Evolutionary conservation across 371 early-diverging fungal genomes (phyloP).

Genomic region (Dichotomocladium elegans): DNA sequence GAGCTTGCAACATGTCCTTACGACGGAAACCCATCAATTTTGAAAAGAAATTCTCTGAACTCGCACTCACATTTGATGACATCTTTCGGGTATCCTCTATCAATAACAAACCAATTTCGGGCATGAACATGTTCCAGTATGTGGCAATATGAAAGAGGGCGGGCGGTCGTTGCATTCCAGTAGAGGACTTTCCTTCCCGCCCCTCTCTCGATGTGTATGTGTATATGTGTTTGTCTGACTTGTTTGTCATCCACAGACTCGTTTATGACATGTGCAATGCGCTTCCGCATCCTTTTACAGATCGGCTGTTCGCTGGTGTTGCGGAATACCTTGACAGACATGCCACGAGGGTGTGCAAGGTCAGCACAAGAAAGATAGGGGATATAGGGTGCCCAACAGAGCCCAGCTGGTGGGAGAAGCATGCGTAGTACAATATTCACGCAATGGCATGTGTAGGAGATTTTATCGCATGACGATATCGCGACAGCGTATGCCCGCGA

Average conservation of each 20-base stretch:
- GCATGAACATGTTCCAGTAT: slow-evolving; percentile 76
- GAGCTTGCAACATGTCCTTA: slow-evolving; percentile 47
- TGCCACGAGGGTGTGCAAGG: slow-evolving; percentile 52
- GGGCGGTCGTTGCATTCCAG: too few species aligned
- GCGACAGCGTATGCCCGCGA: slow-evolving; percentile 69
- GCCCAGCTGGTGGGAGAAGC: too few species aligned
- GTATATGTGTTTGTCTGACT: too few species aligned
- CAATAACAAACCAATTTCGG: slow-evolving; percentile 38
- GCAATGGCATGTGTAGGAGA: slow-evolving; percentile 45
- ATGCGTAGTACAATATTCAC: too few species aligned
- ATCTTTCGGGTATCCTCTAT: slow-evolving; percentile 54
- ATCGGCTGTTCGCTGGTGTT: slow-evolving; percentile 65
- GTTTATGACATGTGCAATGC: slow-evolving; percentile 71
- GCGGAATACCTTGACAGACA: slow-evolving; percentile 65
- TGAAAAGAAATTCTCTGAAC: slow-evolving; percentile 48
- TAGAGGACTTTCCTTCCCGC: too few species aligned
- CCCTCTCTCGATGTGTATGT: too few species aligned
- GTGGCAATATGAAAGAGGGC: background rate
- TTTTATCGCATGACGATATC: slow-evolving; percentile 64
- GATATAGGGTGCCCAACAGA: too few species aligned
- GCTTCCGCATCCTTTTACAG: slow-evolving; percentile 67
- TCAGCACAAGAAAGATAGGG: slow-evolving; percentile 16
- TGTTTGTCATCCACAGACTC: slow-evolving; percentile 31
- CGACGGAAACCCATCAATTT: slow-evolving; percentile 62
- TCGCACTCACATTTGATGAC: slow-evolving; percentile 50